These are phyloP conservation scores for Juglanconis sp. DNA, from an alignment of 2,329 filamentous ascomycete genomes.

Conservation along the genomic window DNA sequence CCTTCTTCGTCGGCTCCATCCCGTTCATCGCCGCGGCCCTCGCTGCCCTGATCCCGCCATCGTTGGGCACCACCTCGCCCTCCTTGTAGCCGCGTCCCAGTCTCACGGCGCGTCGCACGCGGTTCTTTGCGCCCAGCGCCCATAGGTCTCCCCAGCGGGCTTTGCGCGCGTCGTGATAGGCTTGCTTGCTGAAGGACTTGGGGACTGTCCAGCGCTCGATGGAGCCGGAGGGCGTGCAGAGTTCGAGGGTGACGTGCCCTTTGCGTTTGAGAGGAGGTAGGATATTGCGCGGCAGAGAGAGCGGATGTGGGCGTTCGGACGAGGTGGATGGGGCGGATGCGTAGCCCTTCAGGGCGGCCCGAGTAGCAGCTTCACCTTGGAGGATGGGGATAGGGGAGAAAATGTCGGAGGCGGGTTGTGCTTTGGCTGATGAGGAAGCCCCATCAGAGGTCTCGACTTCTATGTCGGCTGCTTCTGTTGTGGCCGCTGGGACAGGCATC, in stretches of 20 bases:
- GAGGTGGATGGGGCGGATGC: conserved; percentile 42
- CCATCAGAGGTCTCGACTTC: conserved; percentile 25
- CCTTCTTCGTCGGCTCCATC: background rate
- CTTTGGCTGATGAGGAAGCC: conserved; percentile 34
- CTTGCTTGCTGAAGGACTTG: conserved; percentile 72
- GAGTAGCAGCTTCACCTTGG: conserved; percentile 55
- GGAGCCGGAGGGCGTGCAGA: conserved; percentile 81
- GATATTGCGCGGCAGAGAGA: conserved; percentile 74
- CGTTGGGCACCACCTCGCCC: conserved; percentile 29
- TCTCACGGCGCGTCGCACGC: conserved; percentile 59
- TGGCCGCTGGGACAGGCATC: conserved; percentile 38
- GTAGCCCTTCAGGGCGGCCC: conserved; percentile 70
- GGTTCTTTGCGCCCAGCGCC: conserved; percentile 90
- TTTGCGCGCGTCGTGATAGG: conserved; percentile 91
- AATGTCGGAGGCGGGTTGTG: conserved; percentile 27
- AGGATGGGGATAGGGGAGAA: conserved; percentile 25
- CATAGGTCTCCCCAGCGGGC: conserved; percentile 89
- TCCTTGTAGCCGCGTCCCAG: conserved; percentile 46
- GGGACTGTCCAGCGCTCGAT: conserved; percentile 95
- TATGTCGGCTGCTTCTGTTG: conserved; percentile 20
- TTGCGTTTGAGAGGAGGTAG: conserved; percentile 80
- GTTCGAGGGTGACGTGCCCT: conserved; percentile 83
- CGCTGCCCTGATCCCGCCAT: conserved; percentile 44
- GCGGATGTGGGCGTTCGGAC: conserved; percentile 45
- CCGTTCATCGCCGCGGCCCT: conserved; percentile 21